A percentile compares a stretch with the other conserved stretches of the same genome.
phyloP scores from a whole-genome alignment of 495 filamentous ascomycete species.

The Lasiosphaeriaceae sp. region DNA sequence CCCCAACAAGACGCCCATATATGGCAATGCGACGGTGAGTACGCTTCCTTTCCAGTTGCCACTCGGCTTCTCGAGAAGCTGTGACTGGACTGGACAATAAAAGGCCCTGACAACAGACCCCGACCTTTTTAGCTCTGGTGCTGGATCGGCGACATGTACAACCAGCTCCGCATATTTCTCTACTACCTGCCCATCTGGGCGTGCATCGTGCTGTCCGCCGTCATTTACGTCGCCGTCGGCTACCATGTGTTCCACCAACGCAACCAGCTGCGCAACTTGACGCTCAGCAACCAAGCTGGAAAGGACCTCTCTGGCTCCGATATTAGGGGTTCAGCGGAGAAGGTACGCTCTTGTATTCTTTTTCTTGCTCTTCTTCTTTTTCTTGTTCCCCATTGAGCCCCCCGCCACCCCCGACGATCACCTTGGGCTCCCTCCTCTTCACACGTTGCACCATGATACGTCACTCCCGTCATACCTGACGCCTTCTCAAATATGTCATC shows the following conservation, averaged over 20 bases:
- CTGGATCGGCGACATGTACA: slow-evolving; percentile 69
- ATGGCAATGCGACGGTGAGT: slow-evolving; percentile 65
- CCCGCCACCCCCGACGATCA: not conserved
- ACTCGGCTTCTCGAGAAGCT: too few relatives aligned
- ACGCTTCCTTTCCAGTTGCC: not conserved
- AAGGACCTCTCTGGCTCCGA: slow-evolving; percentile 21
- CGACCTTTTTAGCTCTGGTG: slow-evolving; percentile 65
- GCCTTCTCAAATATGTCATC: not conserved
- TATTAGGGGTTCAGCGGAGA: slow-evolving; percentile 34
- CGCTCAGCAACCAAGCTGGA: slow-evolving; percentile 34
- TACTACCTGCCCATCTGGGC: slow-evolving; percentile 88
- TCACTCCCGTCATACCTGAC: not conserved
- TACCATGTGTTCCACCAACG: slow-evolving; percentile 62
- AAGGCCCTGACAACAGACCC: too few relatives aligned
- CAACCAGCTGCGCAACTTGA: slow-evolving; percentile 50
- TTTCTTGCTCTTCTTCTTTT: not conserved
- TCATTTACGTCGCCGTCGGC: slow-evolving; percentile 71
- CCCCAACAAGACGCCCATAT: slow-evolving; percentile 49
- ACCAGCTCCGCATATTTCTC: slow-evolving; percentile 65
- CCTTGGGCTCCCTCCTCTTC: not conserved
- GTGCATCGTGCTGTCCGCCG: slow-evolving; percentile 62
- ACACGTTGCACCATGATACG: slow-evolving; percentile 8
- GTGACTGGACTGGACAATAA: too few relatives aligned
- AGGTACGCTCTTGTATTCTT: slow-evolving; percentile 25
- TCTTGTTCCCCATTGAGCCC: too few relatives aligned